Base-by-base conservation (phyloP, 768 basidiomycete species). In the Phylloporus scabripes region DNA sequence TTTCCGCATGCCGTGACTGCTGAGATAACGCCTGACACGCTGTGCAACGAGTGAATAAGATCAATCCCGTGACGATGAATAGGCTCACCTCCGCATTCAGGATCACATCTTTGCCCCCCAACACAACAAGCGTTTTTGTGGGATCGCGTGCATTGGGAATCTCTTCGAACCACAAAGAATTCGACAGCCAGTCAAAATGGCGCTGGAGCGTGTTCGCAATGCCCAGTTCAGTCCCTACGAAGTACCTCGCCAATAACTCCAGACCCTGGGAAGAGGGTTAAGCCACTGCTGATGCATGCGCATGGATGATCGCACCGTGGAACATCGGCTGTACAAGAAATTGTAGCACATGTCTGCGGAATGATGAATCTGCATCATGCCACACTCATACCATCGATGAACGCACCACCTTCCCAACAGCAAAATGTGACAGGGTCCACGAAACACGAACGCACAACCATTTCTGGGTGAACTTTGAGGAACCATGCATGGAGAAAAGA, bases 371-470 rank as follows among this genome's bases (percentile, higher is more conserved):
- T 15, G 4, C 37, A 52, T 42, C 46, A 45, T 26, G 5, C 33
- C 21, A 47, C 18, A 26, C 21, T 28, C 32, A 10, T 4, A 5
- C 11, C 17, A 31, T 21, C 12, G 49, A 39, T 37, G 29, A 8
- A 74, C 79, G 51, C 58, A 86, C 87, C 86, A 51, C 92, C 92
- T 77, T 96, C 93, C 92, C 92, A 97, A 6, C 86, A 81, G 65
- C 91, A 93, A 66, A 93, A 91, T 0, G 85, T 80, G 24, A 88
- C 85, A 8, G 94, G 92, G 61, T 98, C 94, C 28, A 93, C 85
- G 60, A 96, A 92, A 62, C 89, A 92, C 8, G 85, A 92, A 3
- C 92, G 78, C 1, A 71, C 69, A 40, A 86, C 70, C 57, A 95
- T 74, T 17, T 78, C 68, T 1, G 90, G 84, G 46, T 82, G 73